Percentiles rank a stretch among this genome's conserved stretches.
Conservation (phyloP, 306 rosid species). For the Lathyrus aphaca region DNA sequence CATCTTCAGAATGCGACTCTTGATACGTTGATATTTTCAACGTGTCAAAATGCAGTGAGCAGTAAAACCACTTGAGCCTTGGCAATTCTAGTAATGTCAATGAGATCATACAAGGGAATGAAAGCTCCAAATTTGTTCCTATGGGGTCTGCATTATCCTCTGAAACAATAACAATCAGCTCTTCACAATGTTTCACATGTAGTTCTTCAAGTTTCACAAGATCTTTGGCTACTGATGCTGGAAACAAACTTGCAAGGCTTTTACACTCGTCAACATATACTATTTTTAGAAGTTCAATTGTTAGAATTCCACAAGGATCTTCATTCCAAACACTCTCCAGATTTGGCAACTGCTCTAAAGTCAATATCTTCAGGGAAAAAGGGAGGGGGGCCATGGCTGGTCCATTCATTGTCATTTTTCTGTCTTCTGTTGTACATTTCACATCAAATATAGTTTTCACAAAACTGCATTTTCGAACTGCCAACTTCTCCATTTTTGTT, state of each 20-base stretch:
- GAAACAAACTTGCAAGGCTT: slow-evolving; percentile 36
- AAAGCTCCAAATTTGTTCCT: not conserved
- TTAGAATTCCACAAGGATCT: slow-evolving; percentile 31
- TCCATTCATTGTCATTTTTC: not conserved
- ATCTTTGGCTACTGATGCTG: slow-evolving; percentile 11
- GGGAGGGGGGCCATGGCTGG: not conserved
- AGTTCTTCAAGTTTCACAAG: slow-evolving; percentile 19
- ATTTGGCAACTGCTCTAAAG: slow-evolving; percentile 17
- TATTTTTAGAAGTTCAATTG: not conserved
- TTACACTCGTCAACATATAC: slow-evolving; percentile 3
- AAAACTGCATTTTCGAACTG: not conserved
- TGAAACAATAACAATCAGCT: not conserved
- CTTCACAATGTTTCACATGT: not conserved
- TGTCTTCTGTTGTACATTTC: slow-evolving; percentile 1
- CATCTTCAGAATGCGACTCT: too few relatives aligned
- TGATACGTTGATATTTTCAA: too few relatives aligned
- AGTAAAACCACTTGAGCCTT: too few relatives aligned
- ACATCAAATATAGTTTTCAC: slow-evolving; percentile 29
- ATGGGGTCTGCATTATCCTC: not conserved
- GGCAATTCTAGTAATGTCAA: too few relatives aligned
- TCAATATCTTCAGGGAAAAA: slow-evolving; percentile 15
- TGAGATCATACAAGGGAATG: too few relatives aligned
- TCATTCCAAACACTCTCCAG: slow-evolving; percentile 33
- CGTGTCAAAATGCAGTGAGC: too few relatives aligned
- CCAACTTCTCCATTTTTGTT: not conserved